Evolutionary conservation across 1,284 basidiomycete species (phyloP), one percentile per base, ranked within the genome.

Genomic region (Cutaneotrichosporon sp.): DNA sequence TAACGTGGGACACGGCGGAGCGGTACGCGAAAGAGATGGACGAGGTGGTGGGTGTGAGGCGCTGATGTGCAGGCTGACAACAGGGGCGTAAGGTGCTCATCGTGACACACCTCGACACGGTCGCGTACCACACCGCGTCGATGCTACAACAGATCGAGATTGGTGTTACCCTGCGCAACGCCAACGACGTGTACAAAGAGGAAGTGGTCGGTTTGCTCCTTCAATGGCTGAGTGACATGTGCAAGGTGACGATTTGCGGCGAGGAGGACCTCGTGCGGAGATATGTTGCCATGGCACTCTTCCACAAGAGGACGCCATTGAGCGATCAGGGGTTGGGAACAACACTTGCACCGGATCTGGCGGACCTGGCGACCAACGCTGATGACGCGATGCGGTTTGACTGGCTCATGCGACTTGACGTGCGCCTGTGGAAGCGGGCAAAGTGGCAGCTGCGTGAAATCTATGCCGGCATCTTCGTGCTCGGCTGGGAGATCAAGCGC

Each of bases 111-210:
- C 84, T 88, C 57, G 79, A 84, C 17, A 66, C 80, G 2, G 80
- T 82, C 31, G 78, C 96, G 10, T 81, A 94, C 29, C 85, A 90
- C 61, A 84, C 86, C 47, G 90, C 90, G 0, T 84, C 84, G 47
- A 80, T 82, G 50, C 84, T 99, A 54, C 79, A 84, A 12, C 86
- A 89, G 63, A 92, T 97, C 58, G 93, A 97, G 65, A 78, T 98
- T 1, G 89, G 88, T 5, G 89, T 97, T 19, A 93, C 90, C 1
- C 84, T 98, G 47, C 83, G 91, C 5, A 81, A 87, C 19, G 87
- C 90, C 3, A 86, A 87, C 64, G 91, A 97, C 66, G 87, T 88
- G 0, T 97, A 91, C 69, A 82, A 86, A 57, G 94, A 98, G 69
- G 87, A 94, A 67, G 80, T 92, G 16, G 84, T 84, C 6, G 84